Percentiles rank a stretch among this genome's conserved stretches.
Evolutionary conservation across 2,329 filamentous ascomycete species (phyloP).

Genomic region (Ascomycota sp.): DNA sequence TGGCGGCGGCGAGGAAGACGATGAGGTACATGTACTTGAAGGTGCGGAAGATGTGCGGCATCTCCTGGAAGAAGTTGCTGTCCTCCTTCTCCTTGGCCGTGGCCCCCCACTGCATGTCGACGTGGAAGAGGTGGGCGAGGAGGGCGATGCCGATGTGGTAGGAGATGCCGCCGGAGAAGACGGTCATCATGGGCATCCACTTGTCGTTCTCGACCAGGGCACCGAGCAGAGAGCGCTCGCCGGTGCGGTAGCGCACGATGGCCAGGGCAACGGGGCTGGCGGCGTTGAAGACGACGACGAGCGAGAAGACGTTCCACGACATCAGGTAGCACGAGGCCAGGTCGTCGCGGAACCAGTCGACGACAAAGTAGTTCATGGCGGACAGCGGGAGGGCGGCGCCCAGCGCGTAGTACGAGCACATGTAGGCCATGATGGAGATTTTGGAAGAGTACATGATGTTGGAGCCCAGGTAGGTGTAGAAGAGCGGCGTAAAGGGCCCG

Average conservation of each 20-base stretch:
- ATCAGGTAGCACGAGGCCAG: slow-evolving; percentile 48
- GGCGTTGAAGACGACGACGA: slow-evolving; percentile 44
- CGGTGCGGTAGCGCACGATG: slow-evolving; percentile 39
- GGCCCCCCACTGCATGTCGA: slow-evolving; percentile 29
- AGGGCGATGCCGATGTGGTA: slow-evolving; percentile 20
- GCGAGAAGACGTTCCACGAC: slow-evolving; percentile 41
- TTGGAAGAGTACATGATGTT: slow-evolving; percentile 46
- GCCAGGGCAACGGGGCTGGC: slow-evolving; percentile 41
- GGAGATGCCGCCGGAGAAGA: slow-evolving; percentile 23
- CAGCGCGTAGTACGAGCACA: slow-evolving; percentile 54
- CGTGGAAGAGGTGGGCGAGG: slow-evolving; percentile 20
- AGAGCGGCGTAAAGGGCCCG: slow-evolving; percentile 47
- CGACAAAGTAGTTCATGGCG: slow-evolving; percentile 47
- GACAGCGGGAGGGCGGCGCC: slow-evolving; percentile 47
- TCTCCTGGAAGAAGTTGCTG: slow-evolving; percentile 34
- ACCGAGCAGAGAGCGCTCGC: slow-evolving; percentile 27
- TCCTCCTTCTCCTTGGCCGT: slow-evolving; percentile 37
- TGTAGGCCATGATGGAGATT: slow-evolving; percentile 50
- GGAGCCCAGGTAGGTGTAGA: slow-evolving; percentile 36
- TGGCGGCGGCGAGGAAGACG: slow-evolving; percentile 19
- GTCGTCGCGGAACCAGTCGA: slow-evolving; percentile 50
- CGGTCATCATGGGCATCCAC: slow-evolving; percentile 34
- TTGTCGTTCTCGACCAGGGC: slow-evolving; percentile 28
- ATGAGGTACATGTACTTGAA: slow-evolving; percentile 32
- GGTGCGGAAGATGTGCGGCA: slow-evolving; percentile 30